A percentile compares a stretch with the other conserved stretches of the same genome.
phyloP scores from a whole-genome alignment of 108 stramenopile genomes.

The Discostella stelligeroides region DNA sequence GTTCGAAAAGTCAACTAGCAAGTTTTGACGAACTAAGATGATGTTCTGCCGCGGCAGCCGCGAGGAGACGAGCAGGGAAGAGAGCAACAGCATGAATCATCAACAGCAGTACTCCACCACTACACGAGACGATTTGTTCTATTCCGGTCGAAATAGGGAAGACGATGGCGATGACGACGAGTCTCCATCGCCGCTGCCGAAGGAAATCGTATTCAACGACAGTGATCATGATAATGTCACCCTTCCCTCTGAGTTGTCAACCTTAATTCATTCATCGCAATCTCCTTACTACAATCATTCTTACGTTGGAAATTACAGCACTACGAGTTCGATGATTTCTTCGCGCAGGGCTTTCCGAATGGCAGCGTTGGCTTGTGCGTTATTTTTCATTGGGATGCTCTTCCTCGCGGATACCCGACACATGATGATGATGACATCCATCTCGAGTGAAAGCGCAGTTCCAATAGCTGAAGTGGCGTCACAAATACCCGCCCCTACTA shows the following conservation, averaged over 20 bases:
- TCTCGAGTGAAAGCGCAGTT: neutral
- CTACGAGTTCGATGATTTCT: neutral
- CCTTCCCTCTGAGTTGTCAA: conserved; percentile 25
- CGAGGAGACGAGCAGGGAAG: too few species aligned
- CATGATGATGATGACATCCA: conserved; percentile 3
- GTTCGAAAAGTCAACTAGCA: too few species aligned
- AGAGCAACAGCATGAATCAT: too few species aligned
- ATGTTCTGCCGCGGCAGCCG: too few species aligned
- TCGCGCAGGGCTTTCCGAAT: conserved; percentile 30
- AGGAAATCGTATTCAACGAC: conserved; percentile 31
- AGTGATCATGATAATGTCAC: conserved; percentile 15
- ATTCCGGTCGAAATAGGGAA: too few species aligned
- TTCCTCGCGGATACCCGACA: conserved; percentile 10
- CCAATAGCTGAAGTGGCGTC: neutral
- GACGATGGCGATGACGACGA: conserved; percentile 13
- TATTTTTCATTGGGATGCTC: conserved; percentile 21
- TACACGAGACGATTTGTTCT: neutral
- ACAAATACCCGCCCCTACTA: neutral
- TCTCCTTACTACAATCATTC: neutral
- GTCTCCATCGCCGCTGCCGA: conserved; percentile 16
- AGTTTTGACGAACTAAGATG: too few species aligned
- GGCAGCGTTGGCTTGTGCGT: conserved; percentile 20
- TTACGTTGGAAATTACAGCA: too few species aligned
- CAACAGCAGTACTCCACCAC: too few species aligned
- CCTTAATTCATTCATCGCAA: conserved; percentile 7